These are phyloP conservation scores for Citrus mangshanensis DNA, from an alignment of 345 rosid genomes.

Conservation along the genomic window DNA sequence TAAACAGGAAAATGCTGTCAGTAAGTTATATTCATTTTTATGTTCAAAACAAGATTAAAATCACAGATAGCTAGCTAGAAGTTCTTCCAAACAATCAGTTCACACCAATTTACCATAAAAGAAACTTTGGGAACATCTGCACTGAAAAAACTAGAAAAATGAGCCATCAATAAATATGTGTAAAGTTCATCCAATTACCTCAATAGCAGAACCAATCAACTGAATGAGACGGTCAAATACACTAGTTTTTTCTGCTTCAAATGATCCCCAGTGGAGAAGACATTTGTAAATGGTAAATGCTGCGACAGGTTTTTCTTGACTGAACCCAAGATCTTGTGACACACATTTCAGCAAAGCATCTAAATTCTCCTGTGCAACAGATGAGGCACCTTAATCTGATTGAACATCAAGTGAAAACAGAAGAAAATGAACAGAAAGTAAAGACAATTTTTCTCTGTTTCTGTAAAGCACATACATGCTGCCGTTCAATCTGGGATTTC, in stretches of 20 bases:
- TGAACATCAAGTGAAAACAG: background rate
- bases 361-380: slow-evolving; percentile 58
- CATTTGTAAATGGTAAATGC: slow-evolving; percentile 87
- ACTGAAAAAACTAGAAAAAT: background rate
- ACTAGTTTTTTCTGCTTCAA: slow-evolving; percentile 91
- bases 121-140: background rate
- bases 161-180: background rate
- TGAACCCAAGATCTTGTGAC: slow-evolving; percentile 59
- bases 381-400: slow-evolving; percentile 5
- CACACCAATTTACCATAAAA: background rate
- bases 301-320: slow-evolving; percentile 77
- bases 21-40: background rate
- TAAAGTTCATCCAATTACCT: slow-evolving; percentile 42
- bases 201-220: slow-evolving; percentile 82
- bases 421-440: slow-evolving; percentile 1
- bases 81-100: background rate
- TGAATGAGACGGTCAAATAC: slow-evolving; percentile 92
- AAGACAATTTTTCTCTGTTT: background rate
- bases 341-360: slow-evolving; percentile 70
- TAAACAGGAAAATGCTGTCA: background rate
- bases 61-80: background rate
- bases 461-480: slow-evolving; percentile 54
- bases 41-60: background rate
- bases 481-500: slow-evolving; percentile 63
- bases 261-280: slow-evolving; percentile 82